phyloP scores from a whole-genome alignment of 352 stramenopile genomes.

The Pythium brassicae region DNA sequence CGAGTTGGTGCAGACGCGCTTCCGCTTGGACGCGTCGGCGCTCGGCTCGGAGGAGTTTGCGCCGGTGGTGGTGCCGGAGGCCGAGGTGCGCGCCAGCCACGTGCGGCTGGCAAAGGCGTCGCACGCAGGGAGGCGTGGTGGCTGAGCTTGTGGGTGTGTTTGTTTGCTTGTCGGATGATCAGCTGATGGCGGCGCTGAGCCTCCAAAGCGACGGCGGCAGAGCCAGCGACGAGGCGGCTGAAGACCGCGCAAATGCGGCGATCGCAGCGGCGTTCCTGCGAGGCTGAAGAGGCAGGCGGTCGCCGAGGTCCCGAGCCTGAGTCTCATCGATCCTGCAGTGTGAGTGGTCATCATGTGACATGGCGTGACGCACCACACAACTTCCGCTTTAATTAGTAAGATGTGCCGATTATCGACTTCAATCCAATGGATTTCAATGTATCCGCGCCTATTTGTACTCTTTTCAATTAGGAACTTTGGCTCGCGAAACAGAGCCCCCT shows the following conservation, averaged over 20 bases:
- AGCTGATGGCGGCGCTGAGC: constrained; percentile 6
- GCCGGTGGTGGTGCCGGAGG: constrained; percentile 32
- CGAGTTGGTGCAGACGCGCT: constrained; percentile 31
- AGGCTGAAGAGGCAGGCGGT: too few species aligned
- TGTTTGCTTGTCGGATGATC: not conserved
- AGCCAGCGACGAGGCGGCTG: not conserved
- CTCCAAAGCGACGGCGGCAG: not conserved
- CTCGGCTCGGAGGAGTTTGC: constrained; percentile 36
- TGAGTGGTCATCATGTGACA: too few species aligned
- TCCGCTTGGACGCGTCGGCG: constrained; percentile 20
- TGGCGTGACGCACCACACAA: too few species aligned
- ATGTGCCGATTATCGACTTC: too few species aligned
- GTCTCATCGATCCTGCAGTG: too few species aligned
- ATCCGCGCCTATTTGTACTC: too few species aligned
- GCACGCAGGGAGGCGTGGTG: too few species aligned
- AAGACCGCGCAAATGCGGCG: constrained; percentile 9
- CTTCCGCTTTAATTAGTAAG: too few species aligned
- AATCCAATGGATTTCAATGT: too few species aligned
- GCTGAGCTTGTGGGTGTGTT: not conserved
- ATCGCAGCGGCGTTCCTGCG: constrained; percentile 11
- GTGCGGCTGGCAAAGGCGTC: not conserved
- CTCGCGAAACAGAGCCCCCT: too few species aligned
- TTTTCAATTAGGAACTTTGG: too few species aligned
- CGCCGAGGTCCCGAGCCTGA: too few species aligned
- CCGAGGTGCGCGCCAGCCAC: constrained; percentile 26